Evolutionary conservation across 768 basidiomycete species (phyloP).

Genomic region (Suillus clintonianus): DNA sequence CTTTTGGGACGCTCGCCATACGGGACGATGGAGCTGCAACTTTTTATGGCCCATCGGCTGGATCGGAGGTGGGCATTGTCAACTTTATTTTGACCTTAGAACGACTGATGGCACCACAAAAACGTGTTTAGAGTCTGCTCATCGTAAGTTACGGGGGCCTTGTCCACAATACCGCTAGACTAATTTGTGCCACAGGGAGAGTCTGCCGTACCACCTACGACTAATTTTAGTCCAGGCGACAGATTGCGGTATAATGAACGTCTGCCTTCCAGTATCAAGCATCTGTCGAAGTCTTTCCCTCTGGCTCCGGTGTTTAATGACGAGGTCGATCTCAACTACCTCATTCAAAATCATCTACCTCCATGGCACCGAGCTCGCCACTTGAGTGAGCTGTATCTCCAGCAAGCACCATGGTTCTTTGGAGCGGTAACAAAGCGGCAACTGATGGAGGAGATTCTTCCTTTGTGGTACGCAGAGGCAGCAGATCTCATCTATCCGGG

Average conservation of each 20-base stretch:
- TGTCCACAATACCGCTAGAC: not conserved
- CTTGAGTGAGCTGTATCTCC: conserved; percentile 68
- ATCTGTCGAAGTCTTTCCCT: conserved; percentile 49
- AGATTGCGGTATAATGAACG: not conserved
- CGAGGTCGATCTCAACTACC: conserved; percentile 44
- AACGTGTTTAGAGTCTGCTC: conserved; percentile 47
- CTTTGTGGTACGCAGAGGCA: conserved; percentile 63
- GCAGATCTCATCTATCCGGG: conserved; percentile 26
- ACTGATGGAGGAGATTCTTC: conserved; percentile 64
- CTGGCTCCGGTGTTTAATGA: conserved; percentile 40
- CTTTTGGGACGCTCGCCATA: conserved; percentile 70
- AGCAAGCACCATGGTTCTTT: conserved; percentile 82
- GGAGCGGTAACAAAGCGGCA: conserved; percentile 67
- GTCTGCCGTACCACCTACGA: conserved; percentile 5
- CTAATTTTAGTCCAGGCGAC: not conserved
- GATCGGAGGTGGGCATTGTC: conserved; percentile 58
- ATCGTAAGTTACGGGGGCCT: conserved; percentile 43
- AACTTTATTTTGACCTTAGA: conserved; percentile 24
- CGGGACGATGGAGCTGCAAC: conserved; percentile 69
- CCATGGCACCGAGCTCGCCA: conserved; percentile 57
- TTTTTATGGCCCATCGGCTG: conserved; percentile 73
- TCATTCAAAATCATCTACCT: conserved; percentile 56
- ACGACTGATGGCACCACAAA: conserved; percentile 1
- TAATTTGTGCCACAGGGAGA: conserved; percentile 24
- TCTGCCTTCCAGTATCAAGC: conserved; percentile 25